Base-by-base conservation (phyloP, 116 monocot species). In the Trichopus zeylanicus region DNA sequence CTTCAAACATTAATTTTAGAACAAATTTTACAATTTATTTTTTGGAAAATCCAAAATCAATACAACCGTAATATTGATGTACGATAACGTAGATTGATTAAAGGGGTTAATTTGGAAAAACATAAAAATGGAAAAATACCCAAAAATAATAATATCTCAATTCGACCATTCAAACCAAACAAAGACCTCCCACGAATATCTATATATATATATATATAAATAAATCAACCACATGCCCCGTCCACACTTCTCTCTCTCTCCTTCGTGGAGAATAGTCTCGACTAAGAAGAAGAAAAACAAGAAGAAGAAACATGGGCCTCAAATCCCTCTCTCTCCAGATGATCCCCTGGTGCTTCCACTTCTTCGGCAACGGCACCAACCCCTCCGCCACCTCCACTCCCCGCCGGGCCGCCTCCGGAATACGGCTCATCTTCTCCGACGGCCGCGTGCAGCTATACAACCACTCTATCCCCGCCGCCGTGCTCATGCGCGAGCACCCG, bases 341-440 rank as follows among this genome's bases (percentile, higher is more conserved):
- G 71, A 37, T 77, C 48, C 70, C 77, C 1, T 77, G 77, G 77
- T 71, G 77, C 67, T 71, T 70, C 60, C 66, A 71, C 67, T 25
- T 71, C 53, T 52, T 37, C 18, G 24, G 31, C 53, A 27, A 12
- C 25, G 51, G 25, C 55, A 11, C 19, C 51, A 25, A 12, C 7
- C 31, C 22, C 19, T 10, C 3, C 19, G 46, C 16, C n/a, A 39
- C 24, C 1, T 5, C 35, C 22, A 29, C 42, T 0, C n/a, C 31
- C 2, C 26, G 52, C 29, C 21, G 39, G 5, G 31, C 57, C 18
- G 19, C 56, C 23, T 51, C 19, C 16, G 51, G 35, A 35, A 42
- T 63, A 16, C 54, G 61, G 24, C 33, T 73, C 1, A 51, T 84
- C 29, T 46, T 69, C 5, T 27, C 65, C 6, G 84, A 84, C 52